These are phyloP conservation scores for Trametes cubensis DNA, from an alignment of 768 basidiomycete genomes.

Conservation along the genomic window DNA sequence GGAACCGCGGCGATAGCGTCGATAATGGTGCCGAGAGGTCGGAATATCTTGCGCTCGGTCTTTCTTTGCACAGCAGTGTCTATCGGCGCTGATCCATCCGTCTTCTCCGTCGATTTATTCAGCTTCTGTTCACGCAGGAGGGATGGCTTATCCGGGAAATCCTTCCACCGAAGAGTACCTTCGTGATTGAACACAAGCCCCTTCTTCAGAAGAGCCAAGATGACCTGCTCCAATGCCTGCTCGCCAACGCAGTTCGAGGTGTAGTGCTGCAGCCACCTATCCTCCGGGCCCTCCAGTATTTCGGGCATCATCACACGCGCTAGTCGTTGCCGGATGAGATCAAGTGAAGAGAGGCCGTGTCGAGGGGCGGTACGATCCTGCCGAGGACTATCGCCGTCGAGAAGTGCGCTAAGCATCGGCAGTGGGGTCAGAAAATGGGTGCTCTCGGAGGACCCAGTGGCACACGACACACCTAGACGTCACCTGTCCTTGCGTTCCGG, in stretches of 20 bases:
- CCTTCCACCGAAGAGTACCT: constrained; percentile 7
- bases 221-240: neutral
- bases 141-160: neutral
- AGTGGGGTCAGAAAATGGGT: neutral
- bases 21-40: constrained; percentile 6
- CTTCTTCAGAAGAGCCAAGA: constrained; percentile 1
- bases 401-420: neutral
- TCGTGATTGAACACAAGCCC: neutral
- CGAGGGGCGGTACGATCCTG: neutral
- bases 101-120: too few species aligned
- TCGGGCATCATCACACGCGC: constrained; percentile 1
- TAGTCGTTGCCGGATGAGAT: neutral
- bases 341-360: neutral
- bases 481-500: neutral
- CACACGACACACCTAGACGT: neutral
- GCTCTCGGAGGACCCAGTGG: neutral
- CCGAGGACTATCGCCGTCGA: constrained; percentile 1
- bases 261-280: constrained; percentile 3
- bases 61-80: too few species aligned
- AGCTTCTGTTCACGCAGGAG: too few species aligned
- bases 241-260: neutral
- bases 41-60: neutral
- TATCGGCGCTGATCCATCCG: too few species aligned
- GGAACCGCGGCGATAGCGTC: neutral
- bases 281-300: neutral